A percentile compares a stretch with the other conserved stretches of the same genome.
These are phyloP conservation scores for Brachypodium distachyon DNA, from an alignment of 202 grass and related monocot species.

Conservation along the genomic window DNA sequence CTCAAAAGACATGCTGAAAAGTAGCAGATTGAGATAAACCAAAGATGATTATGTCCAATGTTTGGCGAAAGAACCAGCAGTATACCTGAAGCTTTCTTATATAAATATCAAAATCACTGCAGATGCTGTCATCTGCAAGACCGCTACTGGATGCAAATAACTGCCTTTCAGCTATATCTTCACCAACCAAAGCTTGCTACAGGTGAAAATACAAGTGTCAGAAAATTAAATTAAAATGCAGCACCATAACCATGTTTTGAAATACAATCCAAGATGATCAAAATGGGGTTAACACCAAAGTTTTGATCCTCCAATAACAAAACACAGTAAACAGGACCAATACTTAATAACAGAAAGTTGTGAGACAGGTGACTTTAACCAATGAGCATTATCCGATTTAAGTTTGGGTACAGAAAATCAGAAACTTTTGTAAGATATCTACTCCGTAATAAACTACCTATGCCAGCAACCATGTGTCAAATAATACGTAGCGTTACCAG, in stretches of 20 bases:
- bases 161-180: conserved; percentile 80
- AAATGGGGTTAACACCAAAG: not conserved
- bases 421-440: not conserved
- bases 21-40: not conserved
- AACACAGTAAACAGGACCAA: not conserved
- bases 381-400: not conserved
- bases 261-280: not conserved
- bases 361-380: conserved; percentile 9
- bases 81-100: conserved; percentile 74
- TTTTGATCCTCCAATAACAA: not conserved
- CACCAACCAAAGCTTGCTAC: conserved; percentile 97
- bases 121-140: conserved; percentile 43
- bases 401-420: not conserved
- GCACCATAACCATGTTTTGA: not conserved
- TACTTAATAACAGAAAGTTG: not conserved
- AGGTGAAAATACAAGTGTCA: conserved; percentile 20
- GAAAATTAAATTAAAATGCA: conserved; percentile 7
- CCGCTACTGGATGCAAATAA: conserved; percentile 70
- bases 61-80: not conserved
- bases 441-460: not conserved
- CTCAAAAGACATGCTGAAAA: not conserved
- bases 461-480: not conserved
- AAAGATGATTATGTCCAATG: conserved; percentile 1
- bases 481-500: not conserved
- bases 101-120: conserved; percentile 86